Percentiles rank a stretch among this genome's conserved stretches.
These are phyloP conservation scores for Candida tetrigidarum DNA, from an alignment of 1,139 yeast genomes.

Conservation along the genomic window DNA sequence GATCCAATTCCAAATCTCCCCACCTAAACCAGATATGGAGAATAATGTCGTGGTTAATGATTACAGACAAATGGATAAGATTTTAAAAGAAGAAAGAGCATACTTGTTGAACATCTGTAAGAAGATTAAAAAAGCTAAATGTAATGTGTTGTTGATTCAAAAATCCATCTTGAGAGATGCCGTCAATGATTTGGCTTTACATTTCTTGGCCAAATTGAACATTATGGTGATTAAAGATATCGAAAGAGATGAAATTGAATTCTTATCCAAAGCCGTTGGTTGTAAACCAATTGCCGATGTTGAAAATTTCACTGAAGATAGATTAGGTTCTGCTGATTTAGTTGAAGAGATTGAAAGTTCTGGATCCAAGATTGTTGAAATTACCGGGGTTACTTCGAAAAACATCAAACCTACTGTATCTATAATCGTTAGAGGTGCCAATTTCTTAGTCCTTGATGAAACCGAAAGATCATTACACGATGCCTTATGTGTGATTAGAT, in stretches of 20 bases:
- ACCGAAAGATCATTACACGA: slow-evolving; percentile 97
- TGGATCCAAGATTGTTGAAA: slow-evolving; percentile 89
- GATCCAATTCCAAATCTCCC: slow-evolving; percentile 94
- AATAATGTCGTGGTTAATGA: slow-evolving; percentile 97
- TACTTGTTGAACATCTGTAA: slow-evolving; percentile 93
- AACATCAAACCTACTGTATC: slow-evolving; percentile 78
- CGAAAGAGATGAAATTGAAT: slow-evolving; percentile 96
- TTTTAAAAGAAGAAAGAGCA: slow-evolving; percentile 95
- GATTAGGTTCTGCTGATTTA: slow-evolving; percentile 89
- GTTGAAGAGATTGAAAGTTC: slow-evolving; percentile 92
- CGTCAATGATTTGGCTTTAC: slow-evolving; percentile 94
- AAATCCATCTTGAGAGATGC: slow-evolving; percentile 97
- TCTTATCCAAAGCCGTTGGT: slow-evolving; percentile 87
- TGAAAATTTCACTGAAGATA: slow-evolving; percentile 89
- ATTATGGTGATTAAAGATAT: slow-evolving; percentile 95
- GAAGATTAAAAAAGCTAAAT: slow-evolving; percentile 94
- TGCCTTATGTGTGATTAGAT: slow-evolving; percentile 95
- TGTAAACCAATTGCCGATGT: slow-evolving; percentile 97
- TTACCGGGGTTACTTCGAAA: slow-evolving; percentile 77
- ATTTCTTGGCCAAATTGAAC: slow-evolving; percentile 88
- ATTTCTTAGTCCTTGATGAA: slow-evolving; percentile 86
- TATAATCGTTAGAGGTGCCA: slow-evolving; percentile 94
- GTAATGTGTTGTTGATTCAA: slow-evolving; percentile 92
- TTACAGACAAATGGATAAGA: slow-evolving; percentile 99
- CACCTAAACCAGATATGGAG: slow-evolving; percentile 99